phyloP scores from a whole-genome alignment of 371 early-diverging fungal species.

The Paramicrosporidium saccamoebae region DNA sequence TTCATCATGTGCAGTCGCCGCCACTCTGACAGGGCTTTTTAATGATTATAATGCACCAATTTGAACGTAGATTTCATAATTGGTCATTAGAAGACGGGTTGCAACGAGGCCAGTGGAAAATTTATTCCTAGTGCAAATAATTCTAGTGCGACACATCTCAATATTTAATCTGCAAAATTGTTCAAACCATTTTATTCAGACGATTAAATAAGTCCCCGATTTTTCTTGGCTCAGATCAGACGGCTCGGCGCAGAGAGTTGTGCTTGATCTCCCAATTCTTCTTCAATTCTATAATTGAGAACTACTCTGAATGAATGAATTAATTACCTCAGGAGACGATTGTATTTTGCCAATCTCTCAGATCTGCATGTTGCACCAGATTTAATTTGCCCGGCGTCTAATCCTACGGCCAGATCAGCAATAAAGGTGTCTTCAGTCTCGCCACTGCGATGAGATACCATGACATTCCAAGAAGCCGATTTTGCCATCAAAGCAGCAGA shows the following conservation, averaged over 20 bases:
- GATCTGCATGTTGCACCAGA: slow-evolving; percentile 94
- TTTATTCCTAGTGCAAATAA: too few relatives aligned
- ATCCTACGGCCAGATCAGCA: slow-evolving; percentile 88
- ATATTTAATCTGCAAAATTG: too few relatives aligned
- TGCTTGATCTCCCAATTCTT: slow-evolving; percentile 37
- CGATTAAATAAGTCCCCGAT: too few relatives aligned
- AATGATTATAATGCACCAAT: too few relatives aligned
- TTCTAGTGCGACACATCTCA: too few relatives aligned
- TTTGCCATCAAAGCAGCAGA: slow-evolving; percentile 17
- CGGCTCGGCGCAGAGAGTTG: too few relatives aligned
- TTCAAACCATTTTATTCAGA: too few relatives aligned
- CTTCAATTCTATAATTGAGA: slow-evolving; percentile 35
- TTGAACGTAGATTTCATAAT: too few relatives aligned
- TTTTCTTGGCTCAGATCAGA: slow-evolving; percentile 16
- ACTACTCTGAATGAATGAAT: not conserved
- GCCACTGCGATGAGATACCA: slow-evolving; percentile 96
- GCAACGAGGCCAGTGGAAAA: too few relatives aligned
- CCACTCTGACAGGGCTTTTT: too few relatives aligned
- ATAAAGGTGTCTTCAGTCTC: slow-evolving; percentile 98
- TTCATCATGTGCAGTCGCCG: too few relatives aligned
- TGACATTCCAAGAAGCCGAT: slow-evolving; percentile 75
- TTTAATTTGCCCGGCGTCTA: slow-evolving; percentile 93
- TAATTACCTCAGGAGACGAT: slow-evolving; percentile 69
- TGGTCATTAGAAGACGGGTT: too few relatives aligned
- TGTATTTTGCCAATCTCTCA: slow-evolving; percentile 92